phyloP scores from a whole-genome alignment of 2,329 filamentous ascomycete species.

The Aspergillus alliaceus region DNA sequence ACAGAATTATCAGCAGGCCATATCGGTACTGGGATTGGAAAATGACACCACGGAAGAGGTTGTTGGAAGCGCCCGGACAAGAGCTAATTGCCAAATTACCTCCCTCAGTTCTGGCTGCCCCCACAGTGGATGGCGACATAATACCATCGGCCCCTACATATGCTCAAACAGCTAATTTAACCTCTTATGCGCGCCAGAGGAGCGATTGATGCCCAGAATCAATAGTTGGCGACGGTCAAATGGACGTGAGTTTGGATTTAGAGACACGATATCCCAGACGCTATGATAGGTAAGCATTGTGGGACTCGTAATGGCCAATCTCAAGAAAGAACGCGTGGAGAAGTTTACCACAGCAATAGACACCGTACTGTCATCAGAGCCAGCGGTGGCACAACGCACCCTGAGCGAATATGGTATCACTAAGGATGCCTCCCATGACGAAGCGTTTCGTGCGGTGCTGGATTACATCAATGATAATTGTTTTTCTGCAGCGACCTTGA shows the following conservation, averaged over 20 bases:
- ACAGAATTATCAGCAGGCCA: conserved; percentile 41
- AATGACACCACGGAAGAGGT: conserved; percentile 38
- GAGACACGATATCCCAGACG: not conserved
- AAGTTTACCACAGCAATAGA: conserved; percentile 23
- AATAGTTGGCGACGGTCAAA: conserved; percentile 50
- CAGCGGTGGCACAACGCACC: conserved; percentile 25
- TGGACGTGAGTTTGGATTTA: conserved; percentile 42
- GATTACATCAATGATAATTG: conserved; percentile 48
- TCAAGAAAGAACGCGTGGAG: conserved; percentile 22
- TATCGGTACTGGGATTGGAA: conserved; percentile 42
- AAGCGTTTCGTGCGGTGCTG: conserved; percentile 44
- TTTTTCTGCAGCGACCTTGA: conserved; percentile 46
- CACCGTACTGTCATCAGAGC: conserved; percentile 22
- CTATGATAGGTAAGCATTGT: conserved; percentile 25
- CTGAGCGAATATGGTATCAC: conserved; percentile 44
- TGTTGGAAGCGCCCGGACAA: conserved; percentile 42
- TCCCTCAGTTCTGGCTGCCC: conserved; percentile 32
- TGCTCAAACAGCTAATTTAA: conserved; percentile 19
- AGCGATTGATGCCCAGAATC: conserved; percentile 49
- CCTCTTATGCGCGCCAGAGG: conserved; percentile 38
- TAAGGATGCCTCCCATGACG: conserved; percentile 36
- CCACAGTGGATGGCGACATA: conserved; percentile 47
- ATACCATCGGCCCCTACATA: conserved; percentile 31
- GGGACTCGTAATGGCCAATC: conserved; percentile 28
- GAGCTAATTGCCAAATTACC: conserved; percentile 45